Evolutionary conservation across 257 asterid genomes (phyloP).

Genomic region (Solanum appendiculatum): DNA sequence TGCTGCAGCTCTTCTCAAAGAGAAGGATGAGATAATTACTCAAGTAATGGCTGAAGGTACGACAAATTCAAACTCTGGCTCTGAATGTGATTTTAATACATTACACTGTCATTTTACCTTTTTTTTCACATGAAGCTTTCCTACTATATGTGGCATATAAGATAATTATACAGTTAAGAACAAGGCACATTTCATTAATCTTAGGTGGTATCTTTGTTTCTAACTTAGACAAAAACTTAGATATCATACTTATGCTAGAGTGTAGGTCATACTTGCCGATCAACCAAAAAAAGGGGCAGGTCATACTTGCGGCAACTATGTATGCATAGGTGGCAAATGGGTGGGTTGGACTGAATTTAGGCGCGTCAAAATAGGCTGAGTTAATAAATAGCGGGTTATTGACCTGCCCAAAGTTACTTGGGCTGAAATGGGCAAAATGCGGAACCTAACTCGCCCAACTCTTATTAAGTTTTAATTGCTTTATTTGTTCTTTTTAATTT

Average conservation of each 20-base stretch:
- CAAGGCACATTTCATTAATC: not conserved
- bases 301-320: not conserved
- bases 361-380: not conserved
- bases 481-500: not conserved
- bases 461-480: not conserved
- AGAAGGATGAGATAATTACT: slow-evolving; percentile 84
- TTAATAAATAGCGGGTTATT: not conserved
- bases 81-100: not conserved
- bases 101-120: not conserved
- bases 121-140: not conserved
- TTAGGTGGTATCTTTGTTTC: not conserved
- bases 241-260: not conserved
- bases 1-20: slow-evolving; percentile 94
- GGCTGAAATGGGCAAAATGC: not conserved
- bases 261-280: not conserved
- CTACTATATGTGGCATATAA: not conserved
- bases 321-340: not conserved
- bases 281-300: not conserved
- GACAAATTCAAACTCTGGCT: not conserved
- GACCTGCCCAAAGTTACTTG: not conserved
- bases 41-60: slow-evolving; percentile 98
- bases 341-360: not conserved
- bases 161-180: not conserved
- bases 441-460: not conserved
- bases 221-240: not conserved